Conservation (phyloP, 345 rosid genomes). For the Odontarrhena argentea region DNA sequence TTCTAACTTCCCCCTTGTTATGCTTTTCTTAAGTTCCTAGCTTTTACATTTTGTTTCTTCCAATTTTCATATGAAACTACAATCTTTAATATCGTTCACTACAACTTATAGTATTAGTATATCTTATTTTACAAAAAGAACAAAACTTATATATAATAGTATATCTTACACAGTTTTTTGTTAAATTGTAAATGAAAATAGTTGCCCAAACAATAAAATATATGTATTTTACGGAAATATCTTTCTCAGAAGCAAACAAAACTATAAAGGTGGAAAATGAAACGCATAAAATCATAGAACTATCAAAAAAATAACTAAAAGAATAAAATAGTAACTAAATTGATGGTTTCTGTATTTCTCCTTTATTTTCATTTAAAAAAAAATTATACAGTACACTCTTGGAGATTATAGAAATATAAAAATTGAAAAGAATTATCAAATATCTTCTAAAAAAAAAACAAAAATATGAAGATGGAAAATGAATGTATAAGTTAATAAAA, state of each 20-base stretch:
- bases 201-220: no score
- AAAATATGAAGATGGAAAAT: not conserved
- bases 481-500: not conserved
- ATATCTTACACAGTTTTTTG: not conserved
- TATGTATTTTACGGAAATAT: not conserved
- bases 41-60: not conserved
- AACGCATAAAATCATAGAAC: not conserved
- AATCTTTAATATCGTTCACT: not conserved
- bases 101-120: no score
- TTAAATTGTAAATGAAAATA: not conserved
- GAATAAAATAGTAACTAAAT: not conserved
- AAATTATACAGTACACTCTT: not conserved
- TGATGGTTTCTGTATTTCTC: constrained; percentile 2
- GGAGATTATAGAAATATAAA: not conserved
- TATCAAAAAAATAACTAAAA: not conserved
- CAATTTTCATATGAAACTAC: not conserved
- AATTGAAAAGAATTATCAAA: not conserved
- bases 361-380: not conserved
- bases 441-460: not conserved
- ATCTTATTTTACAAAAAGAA: no score
- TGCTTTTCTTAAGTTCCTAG: not conserved
- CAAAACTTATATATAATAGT: no score
- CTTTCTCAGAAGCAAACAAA: not conserved
- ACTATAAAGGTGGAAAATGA: not conserved
- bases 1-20: not conserved